phyloP scores from a whole-genome alignment of 1,139 yeast genomes.

The Yamadazyma dushanensis region DNA sequence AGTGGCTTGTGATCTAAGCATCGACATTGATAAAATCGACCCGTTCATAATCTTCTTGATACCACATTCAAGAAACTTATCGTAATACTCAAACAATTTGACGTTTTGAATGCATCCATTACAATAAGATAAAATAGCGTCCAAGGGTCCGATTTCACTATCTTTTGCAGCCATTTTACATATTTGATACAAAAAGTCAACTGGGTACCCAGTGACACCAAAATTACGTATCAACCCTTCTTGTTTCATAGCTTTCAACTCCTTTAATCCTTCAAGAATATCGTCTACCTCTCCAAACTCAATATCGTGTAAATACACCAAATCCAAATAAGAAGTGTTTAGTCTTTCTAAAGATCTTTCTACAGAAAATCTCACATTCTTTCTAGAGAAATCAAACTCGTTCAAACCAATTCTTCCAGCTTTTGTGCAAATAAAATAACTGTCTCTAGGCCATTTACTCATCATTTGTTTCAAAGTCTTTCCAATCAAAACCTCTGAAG shows the following conservation, averaged over 20 bases:
- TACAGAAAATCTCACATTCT: constrained; percentile 62
- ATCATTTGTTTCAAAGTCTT: constrained; percentile 50
- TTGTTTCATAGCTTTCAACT: constrained; percentile 56
- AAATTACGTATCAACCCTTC: constrained; percentile 65
- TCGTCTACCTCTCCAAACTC: constrained; percentile 68
- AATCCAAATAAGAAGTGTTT: constrained; percentile 66
- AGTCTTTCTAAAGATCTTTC: constrained; percentile 65
- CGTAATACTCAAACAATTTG: constrained; percentile 48
- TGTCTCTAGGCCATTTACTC: constrained; percentile 53
- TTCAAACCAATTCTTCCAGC: constrained; percentile 73
- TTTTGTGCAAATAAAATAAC: constrained; percentile 76
- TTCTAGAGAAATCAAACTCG: constrained; percentile 73
- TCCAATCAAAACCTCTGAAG: constrained; percentile 78
- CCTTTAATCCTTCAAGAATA: constrained; percentile 62
- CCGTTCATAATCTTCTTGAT: constrained; percentile 68
- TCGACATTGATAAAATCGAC: constrained; percentile 86
- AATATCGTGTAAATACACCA: constrained; percentile 85
- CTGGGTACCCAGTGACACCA: constrained; percentile 89
- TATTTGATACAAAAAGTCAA: constrained; percentile 58
- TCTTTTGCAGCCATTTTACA: constrained; percentile 35
- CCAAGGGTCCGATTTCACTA: constrained; percentile 53
- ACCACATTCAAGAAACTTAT: constrained; percentile 56
- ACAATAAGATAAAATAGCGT: constrained; percentile 75
- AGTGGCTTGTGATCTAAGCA: constrained; percentile 67
- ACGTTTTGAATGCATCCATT: constrained; percentile 83